phyloP scores from a whole-genome alignment of 495 filamentous ascomycete genomes.

The Penicillium bialowiezense region DNA sequence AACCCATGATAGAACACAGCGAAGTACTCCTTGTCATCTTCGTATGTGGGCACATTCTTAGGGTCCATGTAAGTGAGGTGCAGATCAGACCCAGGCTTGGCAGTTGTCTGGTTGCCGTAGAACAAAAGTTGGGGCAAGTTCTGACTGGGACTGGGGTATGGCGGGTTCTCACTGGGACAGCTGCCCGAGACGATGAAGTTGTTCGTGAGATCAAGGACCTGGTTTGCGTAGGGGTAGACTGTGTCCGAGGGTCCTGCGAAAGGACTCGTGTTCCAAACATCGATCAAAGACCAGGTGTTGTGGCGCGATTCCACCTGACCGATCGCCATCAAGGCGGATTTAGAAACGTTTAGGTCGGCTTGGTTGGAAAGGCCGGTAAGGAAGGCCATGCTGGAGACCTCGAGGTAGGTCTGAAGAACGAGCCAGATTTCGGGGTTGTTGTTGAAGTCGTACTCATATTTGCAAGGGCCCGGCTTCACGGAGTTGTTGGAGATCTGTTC shows the following conservation, averaged over 20 bases:
- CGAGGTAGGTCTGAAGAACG: constrained; percentile 44
- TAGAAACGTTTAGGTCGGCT: constrained; percentile 33
- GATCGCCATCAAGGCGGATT: constrained; percentile 47
- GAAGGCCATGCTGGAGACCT: constrained; percentile 54
- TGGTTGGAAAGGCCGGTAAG: constrained; percentile 48
- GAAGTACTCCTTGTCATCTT: no score
- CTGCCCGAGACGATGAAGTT: background rate
- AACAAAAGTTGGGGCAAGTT: no score
- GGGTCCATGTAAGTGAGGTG: no score
- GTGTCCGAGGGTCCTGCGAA: constrained; percentile 52
- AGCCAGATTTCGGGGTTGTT: constrained; percentile 38
- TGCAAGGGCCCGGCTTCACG: constrained; percentile 50
- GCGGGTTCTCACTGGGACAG: no score
- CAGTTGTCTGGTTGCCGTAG: no score
- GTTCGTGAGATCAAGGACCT: constrained; percentile 52
- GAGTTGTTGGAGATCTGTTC: constrained; percentile 50
- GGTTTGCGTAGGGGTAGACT: constrained; percentile 51
- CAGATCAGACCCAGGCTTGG: no score
- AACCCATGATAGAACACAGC: no score
- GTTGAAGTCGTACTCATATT: constrained; percentile 41
- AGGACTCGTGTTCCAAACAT: constrained; percentile 47
- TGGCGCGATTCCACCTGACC: constrained; percentile 49
- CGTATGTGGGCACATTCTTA: no score
- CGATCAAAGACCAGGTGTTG: constrained; percentile 49
- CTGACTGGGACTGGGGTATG: no score